Evolutionary conservation across 805 yeast genomes (phyloP), one percentile per base, ranked within the genome.

Genomic region (Metschnikowia chrysomelidarum): DNA sequence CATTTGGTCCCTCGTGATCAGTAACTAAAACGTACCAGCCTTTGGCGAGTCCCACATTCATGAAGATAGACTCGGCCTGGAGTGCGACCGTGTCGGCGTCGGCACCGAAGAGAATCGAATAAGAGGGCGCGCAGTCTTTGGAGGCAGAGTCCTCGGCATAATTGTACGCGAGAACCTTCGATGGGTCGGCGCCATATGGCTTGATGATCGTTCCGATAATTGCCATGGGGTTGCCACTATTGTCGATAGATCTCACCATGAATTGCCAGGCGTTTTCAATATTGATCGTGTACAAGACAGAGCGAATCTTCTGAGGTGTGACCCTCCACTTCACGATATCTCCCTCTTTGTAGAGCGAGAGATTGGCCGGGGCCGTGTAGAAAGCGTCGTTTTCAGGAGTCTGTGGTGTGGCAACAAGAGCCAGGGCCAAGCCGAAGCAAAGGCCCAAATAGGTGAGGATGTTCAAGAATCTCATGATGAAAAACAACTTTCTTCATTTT

Each of bases 21-120:
- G 69, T 59, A 5, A 51, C 46, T 1, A 58, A 54, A 3, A 64
- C 63, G 40, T 47, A 57, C 49, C 57, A 64, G 6, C 70, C 71
- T 19, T 53, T 37, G 17, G 50, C 41, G 18, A 54, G 40, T 5
- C 39, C 44, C 1, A 42, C 29, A 21, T 41, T 33, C 32, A 47
- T 29, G 15, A 44, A 25, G 13, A 34, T 21, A 36, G 47, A 36
- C 21, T 52, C 54, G 11, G 41, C 26, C 28, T 51, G 51, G 4
- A 42, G n/a, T 10, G 19, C 32, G 3, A 46, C 9, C 11, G 50
- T 44, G 22, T 42, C 33, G 26, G 30, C 18, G 23, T 26, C 19
- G n/a, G 47, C 36, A 14, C 47, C 53, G 18, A 23, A 38, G 19
- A 43, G 38, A 4, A 46, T 34, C 1, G 44, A 36, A 27, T 49